These are phyloP conservation scores for Saccharomyces pastorianus DNA, from an alignment of 1,139 yeast genomes.

Conservation along the genomic window DNA sequence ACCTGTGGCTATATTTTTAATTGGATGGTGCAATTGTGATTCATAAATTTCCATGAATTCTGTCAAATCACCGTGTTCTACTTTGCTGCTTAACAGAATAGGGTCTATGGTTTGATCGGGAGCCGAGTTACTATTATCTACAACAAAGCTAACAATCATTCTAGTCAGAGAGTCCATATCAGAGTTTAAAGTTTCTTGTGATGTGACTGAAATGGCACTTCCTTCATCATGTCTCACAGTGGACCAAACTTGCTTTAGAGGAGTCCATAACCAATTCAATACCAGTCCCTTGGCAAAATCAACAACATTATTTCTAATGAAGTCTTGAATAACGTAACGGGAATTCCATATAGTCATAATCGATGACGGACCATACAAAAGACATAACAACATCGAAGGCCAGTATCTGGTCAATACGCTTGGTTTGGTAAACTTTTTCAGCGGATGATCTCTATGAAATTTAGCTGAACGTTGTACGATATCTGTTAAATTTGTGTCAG, in stretches of 20 bases:
- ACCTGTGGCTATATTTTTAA: constrained; percentile 57
- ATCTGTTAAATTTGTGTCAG: background rate
- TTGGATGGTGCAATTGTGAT: constrained; percentile 60
- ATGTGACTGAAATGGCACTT: constrained; percentile 64
- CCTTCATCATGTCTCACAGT: constrained; percentile 76
- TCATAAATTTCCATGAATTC: constrained; percentile 77
- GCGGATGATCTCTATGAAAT: background rate
- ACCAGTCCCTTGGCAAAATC: constrained; percentile 63
- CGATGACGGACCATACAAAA: constrained; percentile 46
- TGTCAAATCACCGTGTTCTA: constrained; percentile 67
- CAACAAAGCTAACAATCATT: constrained; percentile 73
- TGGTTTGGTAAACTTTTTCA: constrained; percentile 37
- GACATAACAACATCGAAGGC: constrained; percentile 43
- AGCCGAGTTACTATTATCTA: constrained; percentile 32
- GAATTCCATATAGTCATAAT: constrained; percentile 41
- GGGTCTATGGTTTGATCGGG: constrained; percentile 11
- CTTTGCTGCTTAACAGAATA: constrained; percentile 33
- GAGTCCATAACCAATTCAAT: constrained; percentile 75
- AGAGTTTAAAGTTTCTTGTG: constrained; percentile 68
- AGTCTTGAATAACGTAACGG: constrained; percentile 43
- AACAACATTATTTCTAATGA: constrained; percentile 51
- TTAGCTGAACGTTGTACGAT: constrained; percentile 3
- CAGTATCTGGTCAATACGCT: constrained; percentile 50
- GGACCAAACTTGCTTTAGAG: constrained; percentile 62
- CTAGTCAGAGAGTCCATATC: constrained; percentile 76